Conservation (phyloP, 1,284 basidiomycete species). For the Grifola frondosa region DNA sequence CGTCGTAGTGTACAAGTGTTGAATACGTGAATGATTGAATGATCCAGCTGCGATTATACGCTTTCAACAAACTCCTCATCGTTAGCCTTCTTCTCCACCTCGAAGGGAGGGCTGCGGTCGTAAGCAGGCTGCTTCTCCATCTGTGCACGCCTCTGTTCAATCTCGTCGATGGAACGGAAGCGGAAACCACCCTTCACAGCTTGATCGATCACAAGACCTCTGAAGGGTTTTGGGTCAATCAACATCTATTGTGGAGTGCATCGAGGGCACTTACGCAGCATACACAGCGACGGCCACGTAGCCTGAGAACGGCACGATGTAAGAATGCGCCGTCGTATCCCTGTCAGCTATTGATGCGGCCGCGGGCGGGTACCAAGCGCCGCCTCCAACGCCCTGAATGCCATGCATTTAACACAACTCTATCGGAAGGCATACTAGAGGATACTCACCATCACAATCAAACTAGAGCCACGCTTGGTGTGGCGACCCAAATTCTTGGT, state of each 20-base stretch:
- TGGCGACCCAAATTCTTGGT: constrained; percentile 70
- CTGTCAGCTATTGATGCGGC: constrained; percentile 68
- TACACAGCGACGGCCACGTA: constrained; percentile 60
- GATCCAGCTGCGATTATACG: constrained; percentile 6
- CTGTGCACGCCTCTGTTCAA: constrained; percentile 21
- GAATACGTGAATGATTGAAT: no score
- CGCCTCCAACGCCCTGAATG: constrained; percentile 63
- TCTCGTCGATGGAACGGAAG: constrained; percentile 48
- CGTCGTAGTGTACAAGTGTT: not conserved
- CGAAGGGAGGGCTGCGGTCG: constrained; percentile 8
- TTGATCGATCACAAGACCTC: constrained; percentile 55
- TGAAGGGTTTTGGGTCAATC: constrained; percentile 20
- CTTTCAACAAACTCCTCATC: constrained; percentile 22
- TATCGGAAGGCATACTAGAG: constrained; percentile 8
- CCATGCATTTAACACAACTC: constrained; percentile 1
- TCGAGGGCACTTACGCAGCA: constrained; percentile 46
- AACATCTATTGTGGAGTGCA: constrained; percentile 1
- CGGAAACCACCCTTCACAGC: constrained; percentile 48
- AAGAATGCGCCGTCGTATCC: constrained; percentile 49
- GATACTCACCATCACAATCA: constrained; percentile 59
- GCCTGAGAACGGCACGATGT: constrained; percentile 59
- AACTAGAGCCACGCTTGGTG: constrained; percentile 68
- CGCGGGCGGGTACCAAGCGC: constrained; percentile 74
- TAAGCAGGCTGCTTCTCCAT: constrained; percentile 14
- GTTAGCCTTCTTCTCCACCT: constrained; percentile 28